A percentile compares a stretch with the other conserved stretches of the same genome.
Conservation (phyloP, 192 early-diverging fungal species). For the Coemansia sp. region DNA sequence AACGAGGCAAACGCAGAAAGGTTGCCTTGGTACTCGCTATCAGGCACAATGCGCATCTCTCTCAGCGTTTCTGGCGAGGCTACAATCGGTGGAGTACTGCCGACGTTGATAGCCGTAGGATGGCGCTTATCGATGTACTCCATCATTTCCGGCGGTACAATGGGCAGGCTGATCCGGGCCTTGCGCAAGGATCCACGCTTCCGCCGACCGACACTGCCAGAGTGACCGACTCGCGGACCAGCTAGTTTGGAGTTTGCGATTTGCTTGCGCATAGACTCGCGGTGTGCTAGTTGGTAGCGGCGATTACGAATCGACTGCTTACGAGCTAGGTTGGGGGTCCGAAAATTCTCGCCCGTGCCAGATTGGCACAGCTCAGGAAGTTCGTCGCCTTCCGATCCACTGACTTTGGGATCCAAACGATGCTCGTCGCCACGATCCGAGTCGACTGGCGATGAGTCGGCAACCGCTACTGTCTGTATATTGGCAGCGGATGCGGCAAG, state of each 20-base stretch:
- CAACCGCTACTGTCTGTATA: neutral
- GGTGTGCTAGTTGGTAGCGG: constrained; percentile 18
- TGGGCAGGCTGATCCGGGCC: constrained; percentile 39
- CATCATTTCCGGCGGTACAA: constrained; percentile 48
- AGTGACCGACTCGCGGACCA: neutral
- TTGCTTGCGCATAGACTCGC: constrained; percentile 13
- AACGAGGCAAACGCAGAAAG: constrained; percentile 26
- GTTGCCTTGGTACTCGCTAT: constrained; percentile 23
- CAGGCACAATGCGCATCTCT: constrained; percentile 13
- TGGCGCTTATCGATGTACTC: constrained; percentile 47
- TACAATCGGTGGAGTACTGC: constrained; percentile 13
- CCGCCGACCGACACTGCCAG: neutral
- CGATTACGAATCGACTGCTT: constrained; percentile 15
- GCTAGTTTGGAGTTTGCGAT: neutral
- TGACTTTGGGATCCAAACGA: constrained; percentile 12
- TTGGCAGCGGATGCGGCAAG: neutral
- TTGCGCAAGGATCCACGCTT: constrained; percentile 10
- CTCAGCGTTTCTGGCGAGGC: constrained; percentile 38
- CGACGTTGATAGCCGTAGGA: constrained; percentile 31
- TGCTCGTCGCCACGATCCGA: neutral
- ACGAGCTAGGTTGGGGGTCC: constrained; percentile 31
- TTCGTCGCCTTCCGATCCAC: constrained; percentile 10
- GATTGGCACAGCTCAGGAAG: constrained; percentile 27
- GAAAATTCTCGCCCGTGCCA: constrained; percentile 34
- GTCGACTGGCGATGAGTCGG: neutral